phyloP scores from a whole-genome alignment of 768 basidiomycete genomes.

The Tylopilus cervinicoccineus region DNA sequence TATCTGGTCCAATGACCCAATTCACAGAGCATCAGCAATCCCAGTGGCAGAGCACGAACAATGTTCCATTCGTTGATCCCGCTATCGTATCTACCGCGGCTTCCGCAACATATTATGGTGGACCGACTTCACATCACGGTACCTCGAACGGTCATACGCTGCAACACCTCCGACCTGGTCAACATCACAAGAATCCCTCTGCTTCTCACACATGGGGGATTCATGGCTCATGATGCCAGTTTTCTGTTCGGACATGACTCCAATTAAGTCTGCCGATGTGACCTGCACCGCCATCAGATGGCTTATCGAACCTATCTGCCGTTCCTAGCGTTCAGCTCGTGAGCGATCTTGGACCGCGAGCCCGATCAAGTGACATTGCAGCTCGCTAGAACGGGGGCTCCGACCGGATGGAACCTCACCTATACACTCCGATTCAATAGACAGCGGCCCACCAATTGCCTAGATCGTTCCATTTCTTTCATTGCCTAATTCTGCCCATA shows the following conservation, averaged over 20 bases:
- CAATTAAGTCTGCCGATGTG: neutral
- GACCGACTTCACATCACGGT: slow-evolving; percentile 10
- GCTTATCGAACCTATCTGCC: slow-evolving; percentile 10
- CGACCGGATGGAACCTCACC: neutral
- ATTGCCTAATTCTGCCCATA: neutral
- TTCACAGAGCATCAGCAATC: slow-evolving; percentile 9
- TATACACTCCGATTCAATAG: slow-evolving; percentile 5
- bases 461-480: neutral
- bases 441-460: neutral
- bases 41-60: slow-evolving; percentile 12
- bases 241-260: neutral
- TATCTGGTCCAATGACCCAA: slow-evolving; percentile 7
- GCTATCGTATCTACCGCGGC: slow-evolving; percentile 19
- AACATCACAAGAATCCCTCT: slow-evolving; percentile 18
- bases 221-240: slow-evolving; percentile 15
- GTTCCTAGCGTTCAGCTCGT: neutral
- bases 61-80: slow-evolving; percentile 16
- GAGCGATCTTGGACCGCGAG: neutral
- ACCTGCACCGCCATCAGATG: slow-evolving; percentile 2
- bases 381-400: neutral
- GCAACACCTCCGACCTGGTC: slow-evolving; percentile 17
- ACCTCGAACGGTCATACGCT: slow-evolving; percentile 11
- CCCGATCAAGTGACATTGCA: neutral
- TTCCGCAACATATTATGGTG: slow-evolving; percentile 2
- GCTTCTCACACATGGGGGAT: slow-evolving; percentile 24